Evolutionary conservation across 2,329 filamentous ascomycete genomes (phyloP), one percentile per base, ranked within the genome.

Genomic region (Exophiala spinifera): DNA sequence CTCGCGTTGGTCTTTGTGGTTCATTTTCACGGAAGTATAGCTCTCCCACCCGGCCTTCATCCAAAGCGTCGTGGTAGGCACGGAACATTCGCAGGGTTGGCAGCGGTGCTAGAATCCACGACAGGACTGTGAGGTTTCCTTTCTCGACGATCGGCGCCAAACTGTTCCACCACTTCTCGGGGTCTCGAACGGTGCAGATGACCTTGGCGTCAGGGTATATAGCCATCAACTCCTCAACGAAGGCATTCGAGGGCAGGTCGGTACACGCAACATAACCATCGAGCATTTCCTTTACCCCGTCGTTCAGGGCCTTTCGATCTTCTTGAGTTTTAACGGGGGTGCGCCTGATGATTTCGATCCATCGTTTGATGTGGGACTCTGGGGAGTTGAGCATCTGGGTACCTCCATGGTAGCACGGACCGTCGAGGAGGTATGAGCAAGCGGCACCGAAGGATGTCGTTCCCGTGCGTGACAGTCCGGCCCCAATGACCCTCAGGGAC

Each of bases 371-470:
- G 36, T 65, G 63, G 13, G 59, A 53, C 34, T 63, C 61, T 8
- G 57, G 57, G 3, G 59, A 61, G 47, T 56, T 57, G n/a, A 63
- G 49, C 48, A 63, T 62, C 55, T 74, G 72, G 0, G 70, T 78
- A 20, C 78, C 78, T 46, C 76, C 74, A 57, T 81, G 78, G 61
- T 77, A 73, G 40, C 76, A 71, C 2, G 78, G 78, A 0, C 74
- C 77, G 34, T 75, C 63, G 4, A 79, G 72, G 3, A 80, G 69
- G 52, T 72, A 75, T 55, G 69, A 70, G 7, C 80, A 65, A 1
- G 78, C 78, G 36, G 72, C 61, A 31, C 73, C 73, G 68, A 79
- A 76, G 20, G 79, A 79, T 8, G 77, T 68, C 1, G 77, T 80
- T 13, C 77, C 78, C 1, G 77, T 80, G 46, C 78, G 70, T 13